phyloP scores from a whole-genome alignment of 2,329 filamentous ascomycete species.

The Aspergillus sp. region DNA sequence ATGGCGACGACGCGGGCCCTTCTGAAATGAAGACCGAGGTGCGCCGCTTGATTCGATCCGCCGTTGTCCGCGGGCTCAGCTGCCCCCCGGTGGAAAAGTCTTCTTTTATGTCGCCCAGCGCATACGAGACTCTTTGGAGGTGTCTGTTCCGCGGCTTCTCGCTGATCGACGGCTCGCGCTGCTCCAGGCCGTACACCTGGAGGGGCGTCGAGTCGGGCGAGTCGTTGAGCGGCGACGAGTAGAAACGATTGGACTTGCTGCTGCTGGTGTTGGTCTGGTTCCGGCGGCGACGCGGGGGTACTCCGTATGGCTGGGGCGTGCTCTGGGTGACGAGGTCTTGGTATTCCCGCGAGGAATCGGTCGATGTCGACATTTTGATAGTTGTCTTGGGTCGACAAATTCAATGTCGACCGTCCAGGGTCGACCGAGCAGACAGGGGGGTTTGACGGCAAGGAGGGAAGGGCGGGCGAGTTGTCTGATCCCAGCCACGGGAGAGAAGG shows the following conservation, averaged over 20 bases:
- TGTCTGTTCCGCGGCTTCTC: constrained; percentile 17
- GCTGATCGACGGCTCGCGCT: constrained; percentile 23
- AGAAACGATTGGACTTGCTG: constrained; percentile 23
- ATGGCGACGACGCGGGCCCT: too few species aligned
- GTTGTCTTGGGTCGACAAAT: too few species aligned
- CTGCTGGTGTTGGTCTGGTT: neutral
- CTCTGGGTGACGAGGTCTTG: constrained; percentile 17
- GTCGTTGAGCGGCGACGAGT: constrained; percentile 23
- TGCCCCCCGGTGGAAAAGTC: constrained; percentile 21
- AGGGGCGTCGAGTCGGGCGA: constrained; percentile 21
- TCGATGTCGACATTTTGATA: too few species aligned
- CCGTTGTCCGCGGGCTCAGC: constrained; percentile 12
- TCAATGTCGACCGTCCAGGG: too few species aligned
- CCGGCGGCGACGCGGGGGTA: constrained; percentile 13
- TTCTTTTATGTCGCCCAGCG: constrained; percentile 27
- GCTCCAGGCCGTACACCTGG: constrained; percentile 24
- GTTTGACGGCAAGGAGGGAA: too few species aligned
- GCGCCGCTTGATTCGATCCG: constrained; percentile 20
- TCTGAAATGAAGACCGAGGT: constrained; percentile 17
- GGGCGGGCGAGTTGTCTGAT: too few species aligned
- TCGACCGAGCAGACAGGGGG: too few species aligned
- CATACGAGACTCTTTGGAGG: constrained; percentile 25
- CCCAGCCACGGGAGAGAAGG: too few species aligned
- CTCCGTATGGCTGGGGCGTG: constrained; percentile 11
- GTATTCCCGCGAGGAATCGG: constrained; percentile 18